Percentiles rank a stretch among this genome's conserved stretches.
Conservation (phyloP, 1,284 basidiomycete species). For the Trichosporon sp. region DNA sequence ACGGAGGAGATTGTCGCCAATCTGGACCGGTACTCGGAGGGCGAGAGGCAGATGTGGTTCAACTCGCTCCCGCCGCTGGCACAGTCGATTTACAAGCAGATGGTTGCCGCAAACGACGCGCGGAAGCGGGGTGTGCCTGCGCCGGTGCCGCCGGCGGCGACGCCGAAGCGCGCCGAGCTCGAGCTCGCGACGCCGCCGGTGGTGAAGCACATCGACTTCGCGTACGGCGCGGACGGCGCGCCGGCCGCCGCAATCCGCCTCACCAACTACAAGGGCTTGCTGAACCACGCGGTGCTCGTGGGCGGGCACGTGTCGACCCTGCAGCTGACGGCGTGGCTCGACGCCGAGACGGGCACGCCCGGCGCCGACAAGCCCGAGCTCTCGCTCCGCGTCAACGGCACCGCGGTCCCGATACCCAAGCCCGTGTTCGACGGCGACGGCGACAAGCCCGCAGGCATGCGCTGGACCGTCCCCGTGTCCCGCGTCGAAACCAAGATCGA, state of each 20-base stretch:
- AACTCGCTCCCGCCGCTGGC: conserved; percentile 32
- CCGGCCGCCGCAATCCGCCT: conserved; percentile 32
- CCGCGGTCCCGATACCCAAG: conserved; percentile 7
- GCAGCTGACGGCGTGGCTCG: conserved; percentile 32
- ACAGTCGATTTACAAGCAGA: conserved; percentile 33
- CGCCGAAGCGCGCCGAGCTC: background rate
- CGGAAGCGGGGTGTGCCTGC: conserved; percentile 25
- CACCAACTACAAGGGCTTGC: conserved; percentile 40
- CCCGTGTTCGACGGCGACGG: conserved; percentile 8
- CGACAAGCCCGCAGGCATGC: conserved; percentile 29
- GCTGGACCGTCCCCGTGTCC: conserved; percentile 33
- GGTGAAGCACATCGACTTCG: conserved; percentile 21
- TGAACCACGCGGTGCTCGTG: conserved; percentile 42
- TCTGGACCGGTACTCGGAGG: conserved; percentile 37
- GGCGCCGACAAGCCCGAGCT: conserved; percentile 26
- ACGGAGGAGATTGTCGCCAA: conserved; percentile 44
- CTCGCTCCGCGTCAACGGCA: conserved; percentile 35
- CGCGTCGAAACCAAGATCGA: conserved; percentile 39
- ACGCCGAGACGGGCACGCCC: conserved; percentile 13
- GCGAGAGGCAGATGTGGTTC: conserved; percentile 43
- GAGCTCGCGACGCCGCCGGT: conserved; percentile 1
- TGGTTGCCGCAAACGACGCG: conserved; percentile 33
- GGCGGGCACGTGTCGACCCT: conserved; percentile 7
- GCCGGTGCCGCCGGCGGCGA: background rate
- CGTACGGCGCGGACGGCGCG: conserved; percentile 2